A percentile compares a stretch with the other conserved stretches of the same genome.
Conservation (phyloP, 441 rosid species). For the Breynia disticha region DNA sequence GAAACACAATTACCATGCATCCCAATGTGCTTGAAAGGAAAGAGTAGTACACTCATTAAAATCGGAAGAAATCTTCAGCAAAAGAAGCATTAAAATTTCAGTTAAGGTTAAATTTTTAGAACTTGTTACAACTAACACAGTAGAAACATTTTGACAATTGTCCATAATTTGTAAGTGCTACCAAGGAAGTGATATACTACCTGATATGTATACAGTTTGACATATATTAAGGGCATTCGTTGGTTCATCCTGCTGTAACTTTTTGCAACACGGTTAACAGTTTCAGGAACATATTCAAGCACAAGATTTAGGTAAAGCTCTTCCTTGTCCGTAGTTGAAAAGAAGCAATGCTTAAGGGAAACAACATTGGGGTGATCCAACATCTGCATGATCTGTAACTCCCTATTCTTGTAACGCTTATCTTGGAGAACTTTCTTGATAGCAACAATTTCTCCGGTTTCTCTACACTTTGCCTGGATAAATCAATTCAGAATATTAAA, state of each 20-base stretch:
- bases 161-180: neutral
- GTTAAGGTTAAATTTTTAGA: too few relatives aligned
- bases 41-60: too few relatives aligned
- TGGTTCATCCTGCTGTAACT: conserved; percentile 69
- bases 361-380: conserved; percentile 94
- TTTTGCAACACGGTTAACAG: conserved; percentile 78
- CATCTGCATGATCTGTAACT: conserved; percentile 95
- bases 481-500: conserved; percentile 17
- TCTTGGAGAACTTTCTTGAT: conserved; percentile 98
- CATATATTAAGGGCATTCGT: conserved; percentile 88
- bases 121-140: too few relatives aligned
- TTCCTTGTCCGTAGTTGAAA: conserved; percentile 86
- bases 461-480: conserved; percentile 90
- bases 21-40: too few relatives aligned
- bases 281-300: conserved; percentile 90
- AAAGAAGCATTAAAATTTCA: too few relatives aligned
- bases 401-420: conserved; percentile 95
- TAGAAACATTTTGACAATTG: too few relatives aligned
- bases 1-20: too few relatives aligned
- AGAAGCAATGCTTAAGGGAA: conserved; percentile 82
- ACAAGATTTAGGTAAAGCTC: conserved; percentile 94
- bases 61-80: too few relatives aligned
- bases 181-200: conserved; percentile 20
- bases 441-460: conserved; percentile 91
- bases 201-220: conserved; percentile 93